Base-by-base conservation (phyloP, 139 green algal species). In the Chlorella sp. region DNA sequence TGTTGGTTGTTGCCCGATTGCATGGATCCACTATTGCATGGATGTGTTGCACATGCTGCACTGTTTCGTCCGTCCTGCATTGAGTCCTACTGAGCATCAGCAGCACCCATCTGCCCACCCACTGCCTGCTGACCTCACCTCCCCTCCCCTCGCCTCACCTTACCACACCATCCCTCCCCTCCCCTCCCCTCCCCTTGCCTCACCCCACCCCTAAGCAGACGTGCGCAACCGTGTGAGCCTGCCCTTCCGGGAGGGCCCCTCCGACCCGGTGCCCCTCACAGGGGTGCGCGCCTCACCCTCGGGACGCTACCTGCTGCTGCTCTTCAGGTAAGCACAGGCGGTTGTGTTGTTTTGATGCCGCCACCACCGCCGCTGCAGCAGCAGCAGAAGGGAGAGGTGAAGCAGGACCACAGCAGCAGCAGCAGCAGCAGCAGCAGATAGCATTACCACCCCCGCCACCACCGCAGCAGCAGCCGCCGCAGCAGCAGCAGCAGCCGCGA, bases 291-390 rank as follows among this genome's bases (percentile, higher is more conserved):
- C 92, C 18, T 97, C 95, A 0, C 92, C 95, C 18, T 92, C 88
- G 21, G 96, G 96, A 60, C 80, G 88, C 36, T 95, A 98, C 88
- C 84, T 98, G 40, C 92, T 98, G 32, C 68, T 98, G 57, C 79
- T 95, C 34, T 83, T 96, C 81, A 87, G 88, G 88, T 75, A 34
- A 28, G 86, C 34, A 77, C 18, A 11, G 28, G 71, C 39, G 71
- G 4, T 30, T 71, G 64, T 14, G 5, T 2, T 26, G 64, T 28
- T 9, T 9, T 71, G 5, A 30, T 71, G 64, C 7, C 7, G 5
- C 11, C 7, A 71, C 11, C 71, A 24, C 32, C 68, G 68, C 71
- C 5, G 32, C 19, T 39, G 71, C 32, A 39, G 28, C 71, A 78
- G 7, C n/a, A n/a, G n/a, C n/a, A n/a, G n/a, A n/a, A n/a, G n/a